These are phyloP conservation scores for Fragaria iinumae DNA, from an alignment of 306 rosid genomes.

Conservation along the genomic window DNA sequence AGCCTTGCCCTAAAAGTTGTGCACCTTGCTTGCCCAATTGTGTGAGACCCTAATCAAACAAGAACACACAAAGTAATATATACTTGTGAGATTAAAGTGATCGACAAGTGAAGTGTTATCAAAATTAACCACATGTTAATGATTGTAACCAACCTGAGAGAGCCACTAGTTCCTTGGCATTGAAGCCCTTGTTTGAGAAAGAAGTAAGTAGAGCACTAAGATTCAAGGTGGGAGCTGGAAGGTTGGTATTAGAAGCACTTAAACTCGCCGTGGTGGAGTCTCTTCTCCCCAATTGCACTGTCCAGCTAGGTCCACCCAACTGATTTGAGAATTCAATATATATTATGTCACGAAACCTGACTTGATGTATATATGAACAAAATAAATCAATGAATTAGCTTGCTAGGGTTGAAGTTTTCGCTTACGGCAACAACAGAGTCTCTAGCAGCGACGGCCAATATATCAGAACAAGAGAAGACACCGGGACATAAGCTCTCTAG, in stretches of 20 bases:
- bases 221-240: constrained; percentile 42
- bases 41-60: constrained; percentile 46
- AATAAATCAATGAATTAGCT: background rate
- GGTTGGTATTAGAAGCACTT: constrained; percentile 41
- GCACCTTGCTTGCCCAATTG: constrained; percentile 58
- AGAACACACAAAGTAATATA: background rate
- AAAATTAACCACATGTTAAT: background rate
- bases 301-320: constrained; percentile 62
- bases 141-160: constrained; percentile 46
- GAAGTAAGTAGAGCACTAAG: constrained; percentile 39
- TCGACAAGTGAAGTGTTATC: background rate
- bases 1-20: constrained; percentile 40
- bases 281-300: constrained; percentile 59
- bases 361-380: background rate
- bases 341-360: background rate
- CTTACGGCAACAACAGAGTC: constrained; percentile 62
- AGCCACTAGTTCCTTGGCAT: constrained; percentile 51
- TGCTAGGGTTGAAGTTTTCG: background rate
- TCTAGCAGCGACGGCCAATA: constrained; percentile 57
- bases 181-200: constrained; percentile 60
- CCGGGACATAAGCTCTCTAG: constrained; percentile 46
- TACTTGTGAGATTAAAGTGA: background rate
- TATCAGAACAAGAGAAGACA: constrained; percentile 67
- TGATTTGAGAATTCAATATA: constrained; percentile 11
- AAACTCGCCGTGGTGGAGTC: constrained; percentile 69